Conservation (phyloP, 768 basidiomycete genomes). For the Lactarius tabidus region DNA sequence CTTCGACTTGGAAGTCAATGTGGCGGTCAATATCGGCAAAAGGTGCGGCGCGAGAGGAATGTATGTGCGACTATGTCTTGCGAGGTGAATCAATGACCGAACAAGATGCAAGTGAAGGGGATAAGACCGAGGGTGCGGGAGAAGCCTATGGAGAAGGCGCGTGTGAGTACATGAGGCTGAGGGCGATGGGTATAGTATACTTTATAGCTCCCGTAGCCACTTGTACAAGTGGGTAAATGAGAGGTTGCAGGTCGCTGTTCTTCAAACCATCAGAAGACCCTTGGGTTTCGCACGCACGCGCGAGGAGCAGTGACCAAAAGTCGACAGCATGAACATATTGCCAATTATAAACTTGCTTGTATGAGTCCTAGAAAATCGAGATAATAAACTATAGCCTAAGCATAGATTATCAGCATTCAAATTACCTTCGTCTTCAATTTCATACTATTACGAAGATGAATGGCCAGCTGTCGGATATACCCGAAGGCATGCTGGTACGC, state of each 20-base stretch:
- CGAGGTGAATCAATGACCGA: conserved; percentile 83
- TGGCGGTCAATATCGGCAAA: conserved; percentile 78
- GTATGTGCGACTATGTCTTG: conserved; percentile 78
- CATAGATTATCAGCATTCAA: background rate
- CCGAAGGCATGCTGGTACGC: conserved; percentile 95
- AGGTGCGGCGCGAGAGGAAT: conserved; percentile 85
- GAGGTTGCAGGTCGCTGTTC: conserved; percentile 77
- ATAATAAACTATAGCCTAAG: background rate
- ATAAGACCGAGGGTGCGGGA: conserved; percentile 87
- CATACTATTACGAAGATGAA: conserved; percentile 88
- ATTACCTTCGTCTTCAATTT: conserved; percentile 79
- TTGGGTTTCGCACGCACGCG: conserved; percentile 67
- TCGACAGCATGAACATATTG: conserved; percentile 94
- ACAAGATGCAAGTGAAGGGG: conserved; percentile 93
- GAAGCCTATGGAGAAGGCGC: conserved; percentile 50
- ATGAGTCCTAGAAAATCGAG: conserved; percentile 61
- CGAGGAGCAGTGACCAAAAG: conserved; percentile 91
- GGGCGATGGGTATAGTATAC: conserved; percentile 43
- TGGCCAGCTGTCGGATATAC: conserved; percentile 92
- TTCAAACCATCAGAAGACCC: conserved; percentile 47
- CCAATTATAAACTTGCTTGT: conserved; percentile 97
- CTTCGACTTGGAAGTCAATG: conserved; percentile 70
- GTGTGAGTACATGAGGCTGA: conserved; percentile 5
- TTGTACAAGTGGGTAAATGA: conserved; percentile 95
- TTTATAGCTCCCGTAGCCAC: conserved; percentile 90